A percentile compares a stretch with the other conserved stretches of the same genome.
Evolutionary conservation across 768 basidiomycete genomes (phyloP).

Genomic region (Naganishia vaughanmartiniae): DNA sequence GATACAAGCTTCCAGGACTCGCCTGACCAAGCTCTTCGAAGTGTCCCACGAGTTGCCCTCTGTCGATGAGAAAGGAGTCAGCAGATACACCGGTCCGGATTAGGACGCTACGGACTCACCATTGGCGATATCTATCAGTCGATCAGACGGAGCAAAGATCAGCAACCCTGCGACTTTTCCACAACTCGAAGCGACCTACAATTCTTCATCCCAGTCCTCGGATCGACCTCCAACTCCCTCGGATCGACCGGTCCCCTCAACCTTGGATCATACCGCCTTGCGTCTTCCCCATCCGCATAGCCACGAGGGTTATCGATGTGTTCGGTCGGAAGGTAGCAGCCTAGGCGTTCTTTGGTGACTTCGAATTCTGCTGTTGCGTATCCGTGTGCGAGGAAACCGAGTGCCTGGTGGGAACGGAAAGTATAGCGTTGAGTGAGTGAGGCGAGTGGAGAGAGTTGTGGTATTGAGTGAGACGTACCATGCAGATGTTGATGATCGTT

Average conservation of each 20-base stretch:
- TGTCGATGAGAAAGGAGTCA: constrained; percentile 16
- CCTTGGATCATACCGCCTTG: constrained; percentile 69
- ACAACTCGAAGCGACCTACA: constrained; percentile 48
- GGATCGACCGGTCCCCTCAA: constrained; percentile 82
- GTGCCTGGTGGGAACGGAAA: constrained; percentile 39
- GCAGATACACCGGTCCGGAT: no score
- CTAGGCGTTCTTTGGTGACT: constrained; percentile 78
- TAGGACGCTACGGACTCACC: no score
- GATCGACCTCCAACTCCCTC: constrained; percentile 79
- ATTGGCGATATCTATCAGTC: constrained; percentile 68
- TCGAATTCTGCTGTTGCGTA: constrained; percentile 59
- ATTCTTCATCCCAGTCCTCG: constrained; percentile 78
- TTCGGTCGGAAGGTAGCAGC: constrained; percentile 73
- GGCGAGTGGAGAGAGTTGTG: background rate
- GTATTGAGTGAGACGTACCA: constrained; percentile 55
- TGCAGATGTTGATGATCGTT: constrained; percentile 83
- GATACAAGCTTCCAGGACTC: constrained; percentile 74
- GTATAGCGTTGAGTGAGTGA: background rate
- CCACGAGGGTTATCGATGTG: constrained; percentile 93
- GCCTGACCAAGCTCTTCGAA: constrained; percentile 57
- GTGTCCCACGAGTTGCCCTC: constrained; percentile 78
- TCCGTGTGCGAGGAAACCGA: constrained; percentile 71
- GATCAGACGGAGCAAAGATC: background rate
- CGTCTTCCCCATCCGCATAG: constrained; percentile 77
- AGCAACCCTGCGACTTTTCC: no score